Conservation (phyloP, 441 rosid species). For the Populus hybrid region DNA sequence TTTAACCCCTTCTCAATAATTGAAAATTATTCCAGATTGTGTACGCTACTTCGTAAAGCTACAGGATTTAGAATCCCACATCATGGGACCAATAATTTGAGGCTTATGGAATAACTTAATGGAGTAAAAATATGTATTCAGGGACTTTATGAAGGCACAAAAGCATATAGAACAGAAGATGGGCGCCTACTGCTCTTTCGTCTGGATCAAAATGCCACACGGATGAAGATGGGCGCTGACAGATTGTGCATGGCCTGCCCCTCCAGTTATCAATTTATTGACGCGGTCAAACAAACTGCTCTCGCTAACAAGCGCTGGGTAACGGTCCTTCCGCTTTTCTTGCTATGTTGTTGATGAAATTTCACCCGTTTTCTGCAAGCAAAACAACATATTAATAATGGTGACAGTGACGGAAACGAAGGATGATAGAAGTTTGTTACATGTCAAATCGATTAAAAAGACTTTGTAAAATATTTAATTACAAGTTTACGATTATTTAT, state of each 20-base stretch:
- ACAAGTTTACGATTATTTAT: background rate
- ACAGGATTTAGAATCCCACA: background rate
- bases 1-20: background rate
- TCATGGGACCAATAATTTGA: background rate
- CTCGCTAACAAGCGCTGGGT: constrained; percentile 85
- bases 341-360: background rate
- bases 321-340: background rate
- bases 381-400: too few relatives aligned
- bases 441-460: background rate
- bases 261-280: constrained; percentile 61
- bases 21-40: background rate
- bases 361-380: background rate
- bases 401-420: background rate
- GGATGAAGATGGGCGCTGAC: constrained; percentile 74
- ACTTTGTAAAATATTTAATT: background rate
- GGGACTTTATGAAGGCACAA: constrained; percentile 78
- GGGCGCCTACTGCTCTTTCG: constrained; percentile 69
- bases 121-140: constrained; percentile 13
- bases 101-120: background rate
- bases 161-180: constrained; percentile 63
- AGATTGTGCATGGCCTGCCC: constrained; percentile 86
- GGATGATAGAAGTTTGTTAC: background rate
- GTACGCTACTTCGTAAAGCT: background rate
- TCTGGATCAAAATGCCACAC: constrained; percentile 57
- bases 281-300: constrained; percentile 61